Base-by-base conservation (phyloP, 805 yeast species). In the Lachancea quebecensis region DNA sequence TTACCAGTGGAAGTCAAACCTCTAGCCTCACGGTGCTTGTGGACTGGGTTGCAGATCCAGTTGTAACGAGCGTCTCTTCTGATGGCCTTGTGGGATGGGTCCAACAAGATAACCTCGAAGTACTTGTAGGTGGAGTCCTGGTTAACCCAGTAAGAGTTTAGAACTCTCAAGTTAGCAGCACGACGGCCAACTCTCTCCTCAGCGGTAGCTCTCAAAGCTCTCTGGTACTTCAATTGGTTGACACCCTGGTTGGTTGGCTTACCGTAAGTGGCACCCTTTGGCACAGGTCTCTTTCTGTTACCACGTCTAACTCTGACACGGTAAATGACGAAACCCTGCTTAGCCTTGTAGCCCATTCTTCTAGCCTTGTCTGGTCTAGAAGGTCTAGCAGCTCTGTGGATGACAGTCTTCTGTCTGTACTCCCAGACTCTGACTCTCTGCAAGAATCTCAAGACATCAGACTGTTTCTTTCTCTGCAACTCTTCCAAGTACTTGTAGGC, bases 181-280 rank as follows among this genome's bases (percentile, higher is more conserved):
- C 93, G 88, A 73, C 96, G 89, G 70, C 96, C 99, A 67, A 91
- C 95, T 80, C 98, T 87, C 82, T 93, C 99, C 81, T 93, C 99
- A 68, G 99, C 99, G 67, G 96, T 90, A 65, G 96, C 81, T 77
- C 95, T 88, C 75, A 88, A 79, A 56, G 96, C 84, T 78, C 91
- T 88, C 81, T 93, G 99, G 95, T 89, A 90, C 81, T 93, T 93
- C 79, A 93, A 86, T 76, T 93, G 97, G 81, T 81, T 82, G 64
- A 93, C 93, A 87, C 99, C 99, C 80, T 88, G 95, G 95, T 93
- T 93, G 81, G 99, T 93, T 84, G 99, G 99, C 86, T 93, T 93
- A 87, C 99, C 99, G 84, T 93, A 91, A 73, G 98, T 93, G 70
- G 97, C 98, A 87, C 99, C 99, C 93, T 93, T 93, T 79, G 95